Conservation (phyloP, 2,329 filamentous ascomycete species). For the Hymenoscyphus albidus region DNA sequence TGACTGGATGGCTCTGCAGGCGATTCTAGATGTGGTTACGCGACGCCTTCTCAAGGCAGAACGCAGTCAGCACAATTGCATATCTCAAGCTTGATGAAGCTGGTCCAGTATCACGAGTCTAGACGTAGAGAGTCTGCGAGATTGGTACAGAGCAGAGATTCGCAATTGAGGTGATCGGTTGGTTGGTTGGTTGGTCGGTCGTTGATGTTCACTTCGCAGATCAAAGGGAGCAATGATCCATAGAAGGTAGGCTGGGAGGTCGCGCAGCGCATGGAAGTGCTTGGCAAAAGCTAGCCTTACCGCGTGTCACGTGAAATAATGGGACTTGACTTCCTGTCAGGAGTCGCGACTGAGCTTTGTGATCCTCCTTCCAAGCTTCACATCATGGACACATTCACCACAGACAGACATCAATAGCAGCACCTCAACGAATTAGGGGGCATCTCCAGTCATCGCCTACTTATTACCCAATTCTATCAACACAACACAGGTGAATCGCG, state of each 20-base stretch:
- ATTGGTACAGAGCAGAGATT: not conserved
- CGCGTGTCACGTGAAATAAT: not conserved
- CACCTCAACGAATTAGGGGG: not conserved
- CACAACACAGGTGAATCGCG: conserved; percentile 13
- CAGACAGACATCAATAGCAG: not conserved
- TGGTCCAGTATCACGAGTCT: not conserved
- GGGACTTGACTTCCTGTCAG: not conserved
- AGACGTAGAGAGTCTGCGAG: not conserved
- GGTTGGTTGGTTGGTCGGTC: not conserved
- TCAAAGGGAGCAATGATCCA: not conserved
- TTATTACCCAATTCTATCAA: not conserved
- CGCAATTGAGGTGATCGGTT: not conserved
- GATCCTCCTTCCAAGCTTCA: not conserved
- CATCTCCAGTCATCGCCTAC: not conserved
- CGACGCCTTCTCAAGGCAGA: not conserved
- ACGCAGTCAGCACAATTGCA: conserved; percentile 5
- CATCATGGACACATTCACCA: not conserved
- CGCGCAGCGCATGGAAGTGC: too few species aligned
- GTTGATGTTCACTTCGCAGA: not conserved
- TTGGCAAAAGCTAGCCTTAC: not conserved
- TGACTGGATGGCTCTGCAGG: not conserved
- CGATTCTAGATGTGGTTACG: not conserved
- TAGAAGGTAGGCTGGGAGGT: not conserved
- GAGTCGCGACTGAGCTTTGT: conserved; percentile 1
- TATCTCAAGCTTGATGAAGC: not conserved